Evolutionary conservation across 2,329 filamentous ascomycete genomes (phyloP).

Genomic region (Tolypocladium ophioglossoides): DNA sequence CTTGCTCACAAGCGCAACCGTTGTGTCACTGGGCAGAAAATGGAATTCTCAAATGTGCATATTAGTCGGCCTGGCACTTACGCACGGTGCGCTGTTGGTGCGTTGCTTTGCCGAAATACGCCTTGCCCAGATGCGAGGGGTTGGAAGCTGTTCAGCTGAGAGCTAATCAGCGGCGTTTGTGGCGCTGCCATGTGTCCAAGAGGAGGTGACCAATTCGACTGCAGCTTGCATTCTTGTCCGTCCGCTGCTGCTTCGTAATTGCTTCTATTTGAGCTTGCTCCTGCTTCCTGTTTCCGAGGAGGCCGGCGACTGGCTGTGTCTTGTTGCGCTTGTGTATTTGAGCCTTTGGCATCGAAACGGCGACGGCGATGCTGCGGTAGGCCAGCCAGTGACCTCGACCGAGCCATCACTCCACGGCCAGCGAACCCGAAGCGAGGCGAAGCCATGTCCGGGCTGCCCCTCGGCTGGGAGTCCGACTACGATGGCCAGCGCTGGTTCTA

Average conservation of each 20-base stretch:
- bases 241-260: not conserved
- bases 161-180: not conserved
- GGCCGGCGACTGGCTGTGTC: not conserved
- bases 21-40: not conserved
- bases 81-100: not conserved
- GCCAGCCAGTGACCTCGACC: not conserved
- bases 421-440: not conserved
- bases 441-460: constrained; percentile 30
- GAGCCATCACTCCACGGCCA: not conserved
- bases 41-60: not conserved
- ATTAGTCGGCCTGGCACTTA: not conserved
- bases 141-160: not conserved
- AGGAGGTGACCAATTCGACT: not conserved
- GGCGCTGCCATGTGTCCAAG: not conserved
- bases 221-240: not conserved
- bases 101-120: not conserved
- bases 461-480: constrained; percentile 48
- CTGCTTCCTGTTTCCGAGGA: not conserved
- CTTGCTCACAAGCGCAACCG: not conserved
- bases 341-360: not conserved
- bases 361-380: not conserved
- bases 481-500: constrained; percentile 49
- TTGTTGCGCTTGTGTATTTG: not conserved
- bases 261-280: not conserved
- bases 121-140: too few relatives aligned